Base-by-base conservation (phyloP, 1,139 yeast species). In the Zhuliangozyma parablackwelliae region DNA sequence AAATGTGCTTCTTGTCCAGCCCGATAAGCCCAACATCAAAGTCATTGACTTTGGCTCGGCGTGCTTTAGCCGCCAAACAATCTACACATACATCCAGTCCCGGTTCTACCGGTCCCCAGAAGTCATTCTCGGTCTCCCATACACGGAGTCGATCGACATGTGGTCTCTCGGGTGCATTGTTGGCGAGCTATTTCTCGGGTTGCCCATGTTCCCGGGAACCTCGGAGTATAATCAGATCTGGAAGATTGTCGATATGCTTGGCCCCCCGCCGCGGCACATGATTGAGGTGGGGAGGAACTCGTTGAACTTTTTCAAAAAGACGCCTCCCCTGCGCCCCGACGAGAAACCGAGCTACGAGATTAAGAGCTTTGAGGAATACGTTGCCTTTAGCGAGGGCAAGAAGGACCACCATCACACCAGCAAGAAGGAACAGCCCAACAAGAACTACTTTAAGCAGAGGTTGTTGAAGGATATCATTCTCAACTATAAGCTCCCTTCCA, bases 161-260 rank as follows among this genome's bases (percentile, higher is more conserved):
- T 92, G 99, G 99, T 89, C 97, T 2, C 67, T 92, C 32, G 99
- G 98, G 2, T 92, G 99, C 65, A 92, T 94, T 37, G 83, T 90
- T 27, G 97, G 96, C 1, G 99, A 92, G 57, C 65, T 92, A 38
- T 92, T 89, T 51, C 63, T 92, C 38, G 99, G 99, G 1, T 69
- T 92, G 39, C 99, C 99, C 1, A 72, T 92, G 51, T 89, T 92
- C 52, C 97, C 99, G 0, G 98, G 98, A 2, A 77, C 90, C 5
- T 86, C 96, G 0, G 98, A 92, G 59, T 92, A 83, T 60, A 89
- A 92, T 55, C 97, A 90, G 59, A 65, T 94, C 32, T 74, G 81
- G 50, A 78, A 96, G 50, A 89, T 92, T 32, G 78, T 83, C 6
- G 85, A 85, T 36, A 85, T 90, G 67, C 61, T 90, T 41, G 97